Base-by-base conservation (phyloP, 2,329 filamentous ascomycete species). In the Lasiodiplodia hormozganensis region DNA sequence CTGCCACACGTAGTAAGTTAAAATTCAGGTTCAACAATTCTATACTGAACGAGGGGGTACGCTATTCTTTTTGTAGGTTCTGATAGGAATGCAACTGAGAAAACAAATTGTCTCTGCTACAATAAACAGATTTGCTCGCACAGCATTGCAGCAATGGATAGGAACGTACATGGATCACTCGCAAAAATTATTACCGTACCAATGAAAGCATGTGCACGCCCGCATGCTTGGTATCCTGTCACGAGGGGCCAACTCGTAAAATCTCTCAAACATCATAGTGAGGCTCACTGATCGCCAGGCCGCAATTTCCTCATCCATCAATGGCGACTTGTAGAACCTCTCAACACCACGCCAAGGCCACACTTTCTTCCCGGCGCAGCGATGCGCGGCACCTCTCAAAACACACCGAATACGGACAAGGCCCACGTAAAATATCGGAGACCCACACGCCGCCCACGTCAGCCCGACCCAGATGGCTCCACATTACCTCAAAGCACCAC, bases 261-360 rank as follows among this genome's bases (percentile, higher is more conserved):
- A 7, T 28, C 31, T 34, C 8, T 10, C 18, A 10, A 47, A 8
- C 10, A 8, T n/a, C 43, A 47, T 14, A 47, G 4, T 34, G 18
- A 21, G 43, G 21, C 43, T 7, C 43, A n/a, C 43, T 47, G 43
- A 21, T 47, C 43, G n/a, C n/a, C 43, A 47, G n/a, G 43, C 21
- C 4, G 43, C 43, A 21, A 47, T 47, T 21, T 47, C n/a, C 21
- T 21, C 40, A 7, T 21, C 28, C 28, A 21, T 21, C 31, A n/a
- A 36, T 31, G 31, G 7, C n/a, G 21, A 36, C 38, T 25, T 36
- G n/a, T n/a, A 4, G 25, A 49, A 31, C 12, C 7, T n/a, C 47
- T 64, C 60, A 64, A 64, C 60, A 64, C 60, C 31, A 64, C 60
- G 60, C 60, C 60, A 64, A 64, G 58, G 25, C 23, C 40, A 21